A percentile compares a stretch with the other conserved stretches of the same genome.
These are phyloP conservation scores for Ceraceosorus guamensis DNA, from an alignment of 1,284 basidiomycete species.

Conservation along the genomic window DNA sequence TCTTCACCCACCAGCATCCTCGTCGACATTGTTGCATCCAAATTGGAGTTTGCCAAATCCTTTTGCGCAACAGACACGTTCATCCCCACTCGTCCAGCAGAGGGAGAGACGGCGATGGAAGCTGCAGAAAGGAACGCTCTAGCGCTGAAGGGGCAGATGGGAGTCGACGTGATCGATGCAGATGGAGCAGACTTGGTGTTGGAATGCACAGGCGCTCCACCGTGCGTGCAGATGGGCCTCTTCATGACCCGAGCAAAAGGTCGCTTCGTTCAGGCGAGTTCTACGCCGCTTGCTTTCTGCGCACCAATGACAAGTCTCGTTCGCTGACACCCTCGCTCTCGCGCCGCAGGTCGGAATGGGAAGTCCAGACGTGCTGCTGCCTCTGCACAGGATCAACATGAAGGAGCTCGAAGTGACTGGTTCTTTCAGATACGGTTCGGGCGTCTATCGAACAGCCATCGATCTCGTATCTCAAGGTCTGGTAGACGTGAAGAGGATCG, in stretches of 20 bases:
- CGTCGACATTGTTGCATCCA: constrained; percentile 67
- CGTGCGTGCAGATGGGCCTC: constrained; percentile 43
- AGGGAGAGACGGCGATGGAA: constrained; percentile 36
- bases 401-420: constrained; percentile 73
- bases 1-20: constrained; percentile 9
- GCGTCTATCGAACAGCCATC: constrained; percentile 59
- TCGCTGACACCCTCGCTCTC: too few species aligned
- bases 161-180: constrained; percentile 51
- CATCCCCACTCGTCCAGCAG: constrained; percentile 53
- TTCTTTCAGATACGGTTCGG: constrained; percentile 78
- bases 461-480: constrained; percentile 54
- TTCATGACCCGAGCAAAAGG: constrained; percentile 29
- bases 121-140: constrained; percentile 55
- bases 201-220: constrained; percentile 56
- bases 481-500: constrained; percentile 58
- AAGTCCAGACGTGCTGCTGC: constrained; percentile 46
- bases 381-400: constrained; percentile 46
- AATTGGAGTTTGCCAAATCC: constrained; percentile 75
- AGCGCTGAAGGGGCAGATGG: constrained; percentile 50
- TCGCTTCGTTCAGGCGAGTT: constrained; percentile 30
- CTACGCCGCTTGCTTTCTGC: neutral
- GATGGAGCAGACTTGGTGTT: constrained; percentile 58
- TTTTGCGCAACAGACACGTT: constrained; percentile 84
- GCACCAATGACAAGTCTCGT: too few species aligned
- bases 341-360: constrained; percentile 57